Base-by-base conservation (phyloP, 2,329 filamentous ascomycete genomes). In the Penicillium brasilianum region DNA sequence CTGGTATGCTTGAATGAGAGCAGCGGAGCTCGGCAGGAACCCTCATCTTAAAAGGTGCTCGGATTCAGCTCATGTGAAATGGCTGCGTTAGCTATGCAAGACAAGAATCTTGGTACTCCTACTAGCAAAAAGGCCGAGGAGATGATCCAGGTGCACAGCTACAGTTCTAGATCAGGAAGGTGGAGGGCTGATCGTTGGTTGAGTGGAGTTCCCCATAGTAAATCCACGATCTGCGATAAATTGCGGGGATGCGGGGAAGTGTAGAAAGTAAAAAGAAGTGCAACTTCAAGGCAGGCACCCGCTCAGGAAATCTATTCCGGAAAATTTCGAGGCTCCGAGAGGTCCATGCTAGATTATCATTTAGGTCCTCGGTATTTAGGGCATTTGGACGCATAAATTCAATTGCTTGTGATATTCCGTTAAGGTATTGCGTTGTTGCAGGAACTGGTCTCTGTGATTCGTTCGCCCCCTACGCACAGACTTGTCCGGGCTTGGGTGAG, bases 341-440 rank as follows among this genome's bases (percentile, higher is more conserved):
- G 43, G 54, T 16, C 54, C 54, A 56, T 56, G 54, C 34, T 49
- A 44, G 44, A 48, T 48, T 30, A 22, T 22, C 11, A 56, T 25
- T 48, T 32, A 41, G 13, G 32, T 48, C 54, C 54, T 56, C 54
- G 54, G 54, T 49, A 41, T 28, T 2, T 39, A 32, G 20, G 43
- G n/a, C 14, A 41, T 20, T 14, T 16, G 2, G 5, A 4, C 18
- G 30, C n/a, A 20, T 16, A 56, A 34, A 28, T 6, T 22, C 22
- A 18, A 30, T 28, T 37, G 54, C 54, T 50, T 56, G 54, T 56
- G 54, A 56, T 56, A 37, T 44, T 50, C 22, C 25, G 32, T 11
- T 37, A 22, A 39, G 13, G n/a, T 34, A 34, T 50, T 6, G 48
- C 30, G 14, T 22, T 50, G 48, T 16, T 50, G 48, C n/a, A 50